A percentile compares a stretch with the other conserved stretches of the same genome.
These are phyloP conservation scores for Fusarium humuli DNA, from an alignment of 2,329 filamentous ascomycete genomes.

Conservation along the genomic window DNA sequence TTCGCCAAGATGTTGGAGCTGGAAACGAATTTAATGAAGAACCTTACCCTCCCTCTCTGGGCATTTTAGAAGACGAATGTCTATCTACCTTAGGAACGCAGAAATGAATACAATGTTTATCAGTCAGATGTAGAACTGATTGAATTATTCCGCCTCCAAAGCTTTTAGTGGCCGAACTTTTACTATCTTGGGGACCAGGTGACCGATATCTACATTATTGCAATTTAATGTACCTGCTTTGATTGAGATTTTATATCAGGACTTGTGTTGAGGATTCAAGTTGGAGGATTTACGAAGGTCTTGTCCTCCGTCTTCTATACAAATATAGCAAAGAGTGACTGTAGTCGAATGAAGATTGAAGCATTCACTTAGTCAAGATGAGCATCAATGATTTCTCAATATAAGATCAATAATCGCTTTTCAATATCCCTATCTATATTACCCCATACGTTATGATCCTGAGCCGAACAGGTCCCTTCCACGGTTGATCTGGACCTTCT, in stretches of 20 bases:
- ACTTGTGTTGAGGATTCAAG: too few species aligned
- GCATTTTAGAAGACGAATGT: neutral
- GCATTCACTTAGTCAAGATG: neutral
- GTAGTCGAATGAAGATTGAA: neutral
- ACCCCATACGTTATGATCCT: slow-evolving; percentile 48
- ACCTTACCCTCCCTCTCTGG: neutral
- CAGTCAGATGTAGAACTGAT: neutral
- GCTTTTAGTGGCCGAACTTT: too few species aligned
- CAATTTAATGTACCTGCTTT: too few species aligned
- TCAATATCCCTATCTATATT: slow-evolving; percentile 17
- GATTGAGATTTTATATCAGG: too few species aligned
- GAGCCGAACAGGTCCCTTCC: slow-evolving; percentile 64
- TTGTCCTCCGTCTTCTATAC: neutral
- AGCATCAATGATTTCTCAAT: slow-evolving; percentile 9
- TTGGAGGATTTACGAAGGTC: too few species aligned
- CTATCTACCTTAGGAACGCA: neutral
- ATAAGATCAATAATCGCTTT: slow-evolving; percentile 33
- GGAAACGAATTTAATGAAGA: slow-evolving; percentile 15
- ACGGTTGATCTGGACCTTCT: slow-evolving; percentile 90
- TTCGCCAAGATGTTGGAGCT: neutral
- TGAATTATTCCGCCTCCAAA: neutral
- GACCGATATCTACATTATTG: too few species aligned
- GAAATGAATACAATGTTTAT: neutral
- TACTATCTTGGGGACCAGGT: too few species aligned
- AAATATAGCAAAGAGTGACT: neutral